Evolutionary conservation across 805 yeast genomes (phyloP).

Genomic region (Starmerella khaoyaiensis): DNA sequence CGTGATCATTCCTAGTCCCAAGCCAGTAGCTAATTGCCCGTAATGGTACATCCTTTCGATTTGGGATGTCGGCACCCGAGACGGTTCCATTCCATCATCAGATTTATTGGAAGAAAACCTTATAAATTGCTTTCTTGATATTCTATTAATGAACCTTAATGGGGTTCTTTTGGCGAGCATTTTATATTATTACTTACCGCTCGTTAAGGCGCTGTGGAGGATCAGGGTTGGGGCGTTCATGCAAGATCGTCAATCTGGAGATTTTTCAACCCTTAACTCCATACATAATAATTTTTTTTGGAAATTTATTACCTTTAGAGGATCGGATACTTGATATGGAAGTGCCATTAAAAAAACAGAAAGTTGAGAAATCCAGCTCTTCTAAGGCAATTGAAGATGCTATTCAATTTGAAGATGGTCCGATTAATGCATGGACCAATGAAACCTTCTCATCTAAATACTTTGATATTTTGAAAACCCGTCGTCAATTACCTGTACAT

Average conservation of each 20-base stretch:
- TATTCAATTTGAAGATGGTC: slow-evolving; percentile 32
- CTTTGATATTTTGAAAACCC: slow-evolving; percentile 57
- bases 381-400: slow-evolving; percentile 26
- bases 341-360: slow-evolving; percentile 10
- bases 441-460: slow-evolving; percentile 58
- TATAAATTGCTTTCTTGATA: too few relatives aligned
- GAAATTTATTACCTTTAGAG: slow-evolving; percentile 2
- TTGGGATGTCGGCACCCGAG: slow-evolving; percentile 77
- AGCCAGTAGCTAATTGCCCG: slow-evolving; percentile 82
- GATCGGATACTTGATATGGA: slow-evolving; percentile 7
- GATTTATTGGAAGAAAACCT: background rate
- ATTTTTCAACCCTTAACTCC: too few relatives aligned
- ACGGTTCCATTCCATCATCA: slow-evolving; percentile 36
- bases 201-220: too few relatives aligned
- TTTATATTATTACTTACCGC: too few relatives aligned
- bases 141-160: too few relatives aligned
- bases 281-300: slow-evolving; percentile 4
- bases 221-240: too few relatives aligned
- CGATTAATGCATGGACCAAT: slow-evolving; percentile 50
- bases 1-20: slow-evolving; percentile 70
- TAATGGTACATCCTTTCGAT: slow-evolving; percentile 85
- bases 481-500: slow-evolving; percentile 88
- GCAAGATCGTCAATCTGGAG: too few relatives aligned
- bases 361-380: slow-evolving; percentile 18
- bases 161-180: too few relatives aligned